Percentiles rank a stretch among this genome's conserved stretches.
Evolutionary conservation across 75 land plant genomes (phyloP).

Genomic region (Selaginella moellendorffii): DNA sequence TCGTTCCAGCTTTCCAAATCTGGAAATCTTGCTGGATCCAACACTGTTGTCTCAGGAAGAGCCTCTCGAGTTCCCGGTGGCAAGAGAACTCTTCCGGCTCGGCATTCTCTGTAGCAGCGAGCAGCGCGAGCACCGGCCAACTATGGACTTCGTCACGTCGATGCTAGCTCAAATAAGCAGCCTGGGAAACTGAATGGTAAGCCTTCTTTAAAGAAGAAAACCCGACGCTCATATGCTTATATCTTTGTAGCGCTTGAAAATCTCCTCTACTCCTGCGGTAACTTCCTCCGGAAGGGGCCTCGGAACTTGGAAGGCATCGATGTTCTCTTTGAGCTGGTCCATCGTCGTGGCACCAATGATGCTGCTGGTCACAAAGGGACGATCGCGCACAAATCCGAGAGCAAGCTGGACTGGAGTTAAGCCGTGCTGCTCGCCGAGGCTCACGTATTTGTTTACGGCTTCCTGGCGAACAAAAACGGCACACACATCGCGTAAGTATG

Average conservation of each 20-base stretch:
- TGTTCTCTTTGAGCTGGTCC: constrained; percentile 82
- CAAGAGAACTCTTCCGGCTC: too few relatives aligned
- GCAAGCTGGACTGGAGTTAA: constrained; percentile 68
- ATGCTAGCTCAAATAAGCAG: too few relatives aligned
- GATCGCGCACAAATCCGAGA: constrained; percentile 67
- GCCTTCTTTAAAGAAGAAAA: too few relatives aligned
- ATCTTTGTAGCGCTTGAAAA: constrained; percentile 68
- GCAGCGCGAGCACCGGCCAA: too few relatives aligned
- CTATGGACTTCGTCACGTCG: too few relatives aligned
- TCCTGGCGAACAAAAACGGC: constrained; percentile 59
- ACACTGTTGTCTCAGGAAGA: too few relatives aligned
- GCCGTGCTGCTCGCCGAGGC: constrained; percentile 58
- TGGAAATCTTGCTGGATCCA: too few relatives aligned
- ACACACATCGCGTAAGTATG: neutral
- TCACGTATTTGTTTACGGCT: constrained; percentile 44
- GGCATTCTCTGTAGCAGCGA: too few relatives aligned
- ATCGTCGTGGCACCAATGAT: constrained; percentile 83
- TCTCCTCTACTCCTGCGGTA: constrained; percentile 36
- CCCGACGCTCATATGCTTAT: constrained; percentile 25
- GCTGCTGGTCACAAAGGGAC: constrained; percentile 64
- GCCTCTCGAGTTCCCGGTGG: too few relatives aligned
- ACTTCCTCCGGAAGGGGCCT: constrained; percentile 57
- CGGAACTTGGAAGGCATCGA: constrained; percentile 42
- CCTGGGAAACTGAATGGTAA: too few relatives aligned
- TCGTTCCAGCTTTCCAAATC: too few relatives aligned